phyloP scores from a whole-genome alignment of 441 rosid species.

The Hura crepitans region DNA sequence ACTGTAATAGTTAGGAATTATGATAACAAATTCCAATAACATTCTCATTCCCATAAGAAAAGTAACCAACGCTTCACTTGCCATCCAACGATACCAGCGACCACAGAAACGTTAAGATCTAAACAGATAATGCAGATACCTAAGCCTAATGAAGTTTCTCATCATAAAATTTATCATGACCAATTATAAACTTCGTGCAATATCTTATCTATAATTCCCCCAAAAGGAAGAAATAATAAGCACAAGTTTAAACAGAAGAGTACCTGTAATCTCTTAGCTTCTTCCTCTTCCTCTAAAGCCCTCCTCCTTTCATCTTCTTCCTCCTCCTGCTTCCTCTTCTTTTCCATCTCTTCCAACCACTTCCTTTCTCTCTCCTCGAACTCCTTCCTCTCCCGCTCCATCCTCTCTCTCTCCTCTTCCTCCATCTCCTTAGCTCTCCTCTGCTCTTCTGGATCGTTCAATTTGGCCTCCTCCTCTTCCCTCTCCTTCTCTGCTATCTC shows the following conservation, averaged over 20 bases:
- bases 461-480: slow-evolving; percentile 50
- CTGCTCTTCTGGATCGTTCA: slow-evolving; percentile 69
- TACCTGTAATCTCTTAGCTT: slow-evolving; percentile 42
- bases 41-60: neutral
- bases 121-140: neutral
- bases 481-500: slow-evolving; percentile 69
- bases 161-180: neutral
- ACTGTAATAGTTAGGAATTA: too few relatives aligned
- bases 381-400: slow-evolving; percentile 58
- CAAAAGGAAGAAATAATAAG: too few relatives aligned
- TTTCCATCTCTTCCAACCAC: slow-evolving; percentile 66
- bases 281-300: slow-evolving; percentile 36
- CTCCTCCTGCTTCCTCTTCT: slow-evolving; percentile 50
- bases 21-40: neutral
- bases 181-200: neutral
- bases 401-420: slow-evolving; percentile 54
- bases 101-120: slow-evolving; percentile 17
- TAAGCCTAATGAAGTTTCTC: neutral
- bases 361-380: slow-evolving; percentile 76
- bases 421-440: slow-evolving; percentile 46
- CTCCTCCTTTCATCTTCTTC: slow-evolving; percentile 43
- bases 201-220: neutral
- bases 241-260: neutral
- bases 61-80: neutral
- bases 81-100: slow-evolving; percentile 7